A percentile compares a stretch with the other conserved stretches of the same genome.
Evolutionary conservation across 768 basidiomycete genomes (phyloP).

Genomic region (Glaciozyma martinii): DNA sequence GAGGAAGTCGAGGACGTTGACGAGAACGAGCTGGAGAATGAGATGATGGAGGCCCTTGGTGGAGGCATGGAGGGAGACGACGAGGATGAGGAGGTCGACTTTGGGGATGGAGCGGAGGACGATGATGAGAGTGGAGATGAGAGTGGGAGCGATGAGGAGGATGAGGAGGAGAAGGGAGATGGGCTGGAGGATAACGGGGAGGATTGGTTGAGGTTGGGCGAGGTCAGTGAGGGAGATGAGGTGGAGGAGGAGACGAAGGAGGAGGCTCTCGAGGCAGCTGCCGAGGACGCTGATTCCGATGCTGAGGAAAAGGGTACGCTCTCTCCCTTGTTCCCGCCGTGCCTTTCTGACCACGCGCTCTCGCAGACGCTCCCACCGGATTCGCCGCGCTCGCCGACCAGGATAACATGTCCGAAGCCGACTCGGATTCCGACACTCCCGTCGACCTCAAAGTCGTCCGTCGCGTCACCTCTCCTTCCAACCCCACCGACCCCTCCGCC

Average conservation of each 20-base stretch:
- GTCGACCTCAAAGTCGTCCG: slow-evolving; percentile 66
- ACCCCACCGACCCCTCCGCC: slow-evolving; percentile 38
- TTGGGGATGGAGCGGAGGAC: slow-evolving; percentile 11
- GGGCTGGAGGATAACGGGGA: slow-evolving; percentile 37
- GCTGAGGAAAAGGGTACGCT: slow-evolving; percentile 40
- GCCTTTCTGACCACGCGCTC: slow-evolving; percentile 13
- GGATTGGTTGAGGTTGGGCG: slow-evolving; percentile 20
- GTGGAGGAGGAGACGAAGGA: slow-evolving; percentile 29
- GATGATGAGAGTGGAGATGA: slow-evolving; percentile 6
- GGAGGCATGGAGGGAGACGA: background rate
- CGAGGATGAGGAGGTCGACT: slow-evolving; percentile 11
- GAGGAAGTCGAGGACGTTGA: slow-evolving; percentile 9
- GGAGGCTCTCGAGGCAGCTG: slow-evolving; percentile 28
- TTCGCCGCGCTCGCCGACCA: slow-evolving; percentile 44
- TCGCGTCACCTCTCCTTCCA: slow-evolving; percentile 39
- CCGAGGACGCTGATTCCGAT: too few species aligned
- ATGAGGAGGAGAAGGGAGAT: slow-evolving; percentile 19
- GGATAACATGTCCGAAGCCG: slow-evolving; percentile 40
- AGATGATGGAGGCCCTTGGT: slow-evolving; percentile 18
- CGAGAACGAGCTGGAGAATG: slow-evolving; percentile 17
- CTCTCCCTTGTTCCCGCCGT: slow-evolving; percentile 30
- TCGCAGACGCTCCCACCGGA: slow-evolving; percentile 29
- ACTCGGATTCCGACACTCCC: slow-evolving; percentile 44
- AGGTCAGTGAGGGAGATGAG: slow-evolving; percentile 20
- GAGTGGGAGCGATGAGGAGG: slow-evolving; percentile 32